Evolutionary conservation across 768 basidiomycete species (phyloP), one percentile per base, ranked within the genome.

Genomic region (Pleurotus pulmonarius): DNA sequence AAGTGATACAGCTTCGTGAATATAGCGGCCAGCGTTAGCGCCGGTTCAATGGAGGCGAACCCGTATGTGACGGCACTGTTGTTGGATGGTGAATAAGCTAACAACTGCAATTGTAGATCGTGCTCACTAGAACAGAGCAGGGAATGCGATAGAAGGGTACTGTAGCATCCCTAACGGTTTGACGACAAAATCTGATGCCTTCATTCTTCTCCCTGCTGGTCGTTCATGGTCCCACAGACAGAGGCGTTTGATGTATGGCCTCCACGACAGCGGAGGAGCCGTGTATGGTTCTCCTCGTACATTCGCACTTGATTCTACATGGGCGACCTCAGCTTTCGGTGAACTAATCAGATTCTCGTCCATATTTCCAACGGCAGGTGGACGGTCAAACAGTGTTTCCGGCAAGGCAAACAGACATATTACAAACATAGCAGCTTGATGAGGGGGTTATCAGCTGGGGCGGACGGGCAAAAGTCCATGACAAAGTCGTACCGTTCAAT

Each of bases 41-140:
- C 73, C 26, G 73, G 73, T 54, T 75, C 73, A 15, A 75, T 75
- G 11, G 73, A 73, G 0, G 73, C 73, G 47, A 71, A 73, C 1
- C 73, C 73, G 57, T 74, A 75, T 2, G 66, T 68, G 8, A 75
- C 64, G 2, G 70, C 70, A 61, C 70, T 38, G 18, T 56, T 37
- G 26, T n/a, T 25, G 6, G 34, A n/a, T 41, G 15, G 12, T 39
- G n/a, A 16, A 44, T 25, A 46, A 13, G 40, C 48, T 26, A n/a
- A n/a, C 24, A 8, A 44, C n/a, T 0, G 20, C 13, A 16, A n/a
- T 16, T 15, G 41, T 44, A 44, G 11, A 64, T 34, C 29, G 29
- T 34, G 9, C 69, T 58, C 53, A 71, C 73, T 71, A 74, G 54
- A 67, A 73, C 22, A 72, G 55, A 7, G 71, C 74, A 7, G 73